Evolutionary conservation across 2,329 filamentous ascomycete genomes (phyloP), one percentile per base, ranked within the genome.

Genomic region (Trichoderma koningii): DNA sequence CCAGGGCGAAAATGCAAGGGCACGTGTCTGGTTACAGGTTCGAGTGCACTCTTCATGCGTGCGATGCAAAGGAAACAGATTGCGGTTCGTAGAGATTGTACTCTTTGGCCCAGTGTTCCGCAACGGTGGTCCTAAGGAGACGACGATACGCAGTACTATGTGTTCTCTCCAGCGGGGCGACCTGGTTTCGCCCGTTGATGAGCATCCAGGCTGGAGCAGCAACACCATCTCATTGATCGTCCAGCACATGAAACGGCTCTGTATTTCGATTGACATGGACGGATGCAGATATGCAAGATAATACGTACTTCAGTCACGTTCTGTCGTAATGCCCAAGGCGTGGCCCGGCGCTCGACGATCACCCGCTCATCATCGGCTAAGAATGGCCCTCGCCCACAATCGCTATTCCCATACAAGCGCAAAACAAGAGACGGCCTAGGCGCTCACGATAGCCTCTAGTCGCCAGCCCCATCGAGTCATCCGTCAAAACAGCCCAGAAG

Each of bases 341-440:
- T 21, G 48, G 28, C 51, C 60, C 48, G 50, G 30, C 28, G 15
- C 42, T 42, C n/a, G 63, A 47, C 63, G 55, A 65, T 65, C 63
- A 65, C 55, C 63, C 63, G 63, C 63, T 48, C 55, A 60, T 63
- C 26, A 53, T 47, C 50, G 50, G 59, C 30, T 63, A 63, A 63
- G 59, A 63, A 63, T 53, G 53, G 55, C 55, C n/a, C 51, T 38
- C 45, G 50, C 47, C 50, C 60, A 63, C 55, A 30, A 28, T 30
- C 57, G 19, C 47, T 9, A 30, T 38, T 9, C 21, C 21, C 21
- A 23, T 23, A 38, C 34, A 38, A 38, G 30, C 2, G 30, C 30
- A 7, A 38, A 10, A 30, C 34, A 14, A 38, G 21, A 38, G 34
- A 38, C 34, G 42, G 26, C 52, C 12, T 30, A 30, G 30, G 7